Evolutionary conservation across 108 stramenopile genomes (phyloP), one percentile per base, ranked within the genome.

Genomic region (Aurantiochytrium sp.): DNA sequence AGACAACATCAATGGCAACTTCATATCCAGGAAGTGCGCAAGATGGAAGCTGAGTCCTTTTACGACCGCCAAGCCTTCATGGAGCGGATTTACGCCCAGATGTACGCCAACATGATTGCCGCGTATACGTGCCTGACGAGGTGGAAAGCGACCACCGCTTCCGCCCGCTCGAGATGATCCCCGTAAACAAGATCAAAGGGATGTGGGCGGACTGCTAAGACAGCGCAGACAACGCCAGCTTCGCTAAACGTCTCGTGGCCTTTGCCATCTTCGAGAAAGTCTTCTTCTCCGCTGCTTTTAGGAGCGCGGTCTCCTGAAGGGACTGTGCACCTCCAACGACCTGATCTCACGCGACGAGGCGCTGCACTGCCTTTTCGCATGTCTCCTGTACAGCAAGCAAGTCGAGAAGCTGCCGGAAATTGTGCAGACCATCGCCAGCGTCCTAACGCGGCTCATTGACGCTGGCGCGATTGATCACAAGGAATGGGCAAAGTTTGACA

Each of bases 51-150:
- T 6, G 91, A 96, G 21, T 96, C 95, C 90, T 98, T 98, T 88
- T 98, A 98, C 92, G 96, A 96, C 6, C 97, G 96, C 90, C 97
- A 98, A 93, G 96, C 96, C 92, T 96, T 96, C 35, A 96, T 97
- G 93, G 97, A 97, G 91, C 95, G 95, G 88, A 96, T 97, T 58
- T 96, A 97, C 89, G 94, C 95, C 87, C 96, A 97, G 90, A 96
- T 96, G 6, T 97, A 97, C 87, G 95, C 94, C 53, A 91, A 97
- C 3, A 72, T 98, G 45, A 96, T 98, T 35, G 35, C 87, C 96
- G 96, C 60, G 96, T 95, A 3, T 97, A 97, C 88, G 95, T 98
- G 59, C 92, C 91, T n/a, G 95, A 97, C 72, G 92, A 91, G 29
- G 92, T 90, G 44, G 96, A 95, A 59, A 91, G 95, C 45, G 91